These are phyloP conservation scores for Kwoniella botswanensis DNA, from an alignment of 768 basidiomycete species.

Conservation along the genomic window DNA sequence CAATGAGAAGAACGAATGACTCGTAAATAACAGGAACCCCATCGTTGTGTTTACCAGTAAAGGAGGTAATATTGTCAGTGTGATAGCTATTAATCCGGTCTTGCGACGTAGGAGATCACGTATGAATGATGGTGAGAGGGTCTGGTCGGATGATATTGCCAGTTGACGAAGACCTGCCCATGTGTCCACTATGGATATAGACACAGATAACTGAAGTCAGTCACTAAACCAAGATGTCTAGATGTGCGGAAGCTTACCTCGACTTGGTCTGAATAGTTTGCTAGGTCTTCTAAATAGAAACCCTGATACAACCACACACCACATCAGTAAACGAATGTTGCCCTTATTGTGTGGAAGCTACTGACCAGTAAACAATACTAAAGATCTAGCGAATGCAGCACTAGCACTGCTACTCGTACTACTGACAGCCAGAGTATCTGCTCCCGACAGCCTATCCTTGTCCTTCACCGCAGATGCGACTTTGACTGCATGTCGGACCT, in stretches of 20 bases:
- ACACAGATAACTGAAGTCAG: background rate
- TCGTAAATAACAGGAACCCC: constrained; percentile 55
- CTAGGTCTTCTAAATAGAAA: constrained; percentile 55
- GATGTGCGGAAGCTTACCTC: constrained; percentile 35
- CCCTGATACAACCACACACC: constrained; percentile 24
- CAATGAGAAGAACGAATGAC: constrained; percentile 53
- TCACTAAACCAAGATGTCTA: too few species aligned
- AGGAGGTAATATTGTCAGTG: constrained; percentile 49
- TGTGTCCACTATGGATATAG: constrained; percentile 46
- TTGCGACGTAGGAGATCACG: constrained; percentile 44
- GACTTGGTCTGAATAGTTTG: constrained; percentile 51
- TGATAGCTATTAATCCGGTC: constrained; percentile 42
- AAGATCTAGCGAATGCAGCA: constrained; percentile 51
- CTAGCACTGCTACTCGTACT: constrained; percentile 43
- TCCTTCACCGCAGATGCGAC: constrained; percentile 14
- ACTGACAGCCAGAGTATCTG: constrained; percentile 27
- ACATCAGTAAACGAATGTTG: too few species aligned
- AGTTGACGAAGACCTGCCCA: constrained; percentile 52
- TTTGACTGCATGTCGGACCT: constrained; percentile 21
- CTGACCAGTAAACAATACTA: constrained; percentile 52
- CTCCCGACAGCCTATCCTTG: background rate
- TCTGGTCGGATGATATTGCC: constrained; percentile 51
- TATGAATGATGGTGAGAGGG: constrained; percentile 49
- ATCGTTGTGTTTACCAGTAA: constrained; percentile 53
- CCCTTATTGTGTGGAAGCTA: too few species aligned